These are phyloP conservation scores for Yarrowia hollandica DNA, from an alignment of 805 yeast species.

Conservation along the genomic window DNA sequence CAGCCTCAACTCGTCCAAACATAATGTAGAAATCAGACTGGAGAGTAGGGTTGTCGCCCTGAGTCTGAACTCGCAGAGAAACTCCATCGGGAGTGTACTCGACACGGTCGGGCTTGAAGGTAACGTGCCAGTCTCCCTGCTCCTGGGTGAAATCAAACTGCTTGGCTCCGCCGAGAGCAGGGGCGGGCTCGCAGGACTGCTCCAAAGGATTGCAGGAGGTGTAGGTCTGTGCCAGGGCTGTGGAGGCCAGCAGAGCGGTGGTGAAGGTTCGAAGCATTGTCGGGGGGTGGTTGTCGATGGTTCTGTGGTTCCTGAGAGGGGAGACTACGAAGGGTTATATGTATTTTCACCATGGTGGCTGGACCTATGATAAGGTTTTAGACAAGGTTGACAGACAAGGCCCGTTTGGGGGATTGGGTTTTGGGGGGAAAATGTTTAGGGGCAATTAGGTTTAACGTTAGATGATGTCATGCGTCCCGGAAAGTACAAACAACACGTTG, in stretches of 20 bases:
- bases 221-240: slow-evolving; percentile 37
- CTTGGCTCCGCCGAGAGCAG: slow-evolving; percentile 62
- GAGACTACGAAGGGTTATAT: neutral
- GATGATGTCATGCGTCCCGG: no score
- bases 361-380: no score
- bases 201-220: slow-evolving; percentile 50
- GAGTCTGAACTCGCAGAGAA: slow-evolving; percentile 55
- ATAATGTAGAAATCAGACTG: slow-evolving; percentile 78
- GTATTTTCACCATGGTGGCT: no score
- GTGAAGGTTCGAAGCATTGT: neutral
- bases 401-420: no score
- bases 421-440: no score
- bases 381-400: no score
- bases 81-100: slow-evolving; percentile 60
- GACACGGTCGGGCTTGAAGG: slow-evolving; percentile 42
- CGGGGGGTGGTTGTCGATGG: neutral
- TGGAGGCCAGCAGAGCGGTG: slow-evolving; percentile 1
- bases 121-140: slow-evolving; percentile 45
- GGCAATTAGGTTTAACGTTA: no score
- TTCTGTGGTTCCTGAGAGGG: neutral
- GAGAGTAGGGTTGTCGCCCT: slow-evolving; percentile 76
- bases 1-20: slow-evolving; percentile 83
- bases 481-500: no score
- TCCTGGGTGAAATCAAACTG: slow-evolving; percentile 54
- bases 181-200: slow-evolving; percentile 49